Evolutionary conservation across 805 yeast genomes (phyloP).

Genomic region (Starmera pachycereana): DNA sequence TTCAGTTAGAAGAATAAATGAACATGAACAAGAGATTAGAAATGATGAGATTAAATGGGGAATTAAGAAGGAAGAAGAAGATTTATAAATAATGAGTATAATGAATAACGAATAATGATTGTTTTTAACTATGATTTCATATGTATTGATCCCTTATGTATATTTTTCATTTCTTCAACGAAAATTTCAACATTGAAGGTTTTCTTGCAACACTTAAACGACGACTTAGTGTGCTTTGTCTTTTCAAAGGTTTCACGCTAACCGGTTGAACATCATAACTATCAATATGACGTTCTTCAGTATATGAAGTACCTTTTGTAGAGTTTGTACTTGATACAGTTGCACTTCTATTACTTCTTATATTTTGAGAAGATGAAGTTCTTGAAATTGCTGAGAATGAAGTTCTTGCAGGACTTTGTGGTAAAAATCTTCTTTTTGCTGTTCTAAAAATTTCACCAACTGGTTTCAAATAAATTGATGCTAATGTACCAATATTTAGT

Average conservation of each 20-base stretch:
- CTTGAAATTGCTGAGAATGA: slow-evolving; percentile 8
- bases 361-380: slow-evolving; percentile 5
- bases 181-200: slow-evolving; percentile 18
- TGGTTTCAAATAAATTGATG: slow-evolving; percentile 78
- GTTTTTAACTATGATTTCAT: too few relatives aligned
- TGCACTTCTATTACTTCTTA: neutral
- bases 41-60: neutral
- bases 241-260: slow-evolving; percentile 24
- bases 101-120: too few relatives aligned
- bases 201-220: slow-evolving; percentile 23
- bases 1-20: slow-evolving; percentile 8
- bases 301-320: slow-evolving; percentile 2
- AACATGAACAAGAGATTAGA: slow-evolving; percentile 3
- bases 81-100: too few relatives aligned
- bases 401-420: slow-evolving; percentile 39
- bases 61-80: too few relatives aligned
- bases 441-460: slow-evolving; percentile 69
- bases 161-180: neutral
- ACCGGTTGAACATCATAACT: slow-evolving; percentile 31
- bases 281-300: slow-evolving; percentile 19
- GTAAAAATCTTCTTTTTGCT: slow-evolving; percentile 40
- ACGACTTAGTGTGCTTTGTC: slow-evolving; percentile 21
- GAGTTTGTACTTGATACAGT: slow-evolving; percentile 5
- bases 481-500: slow-evolving; percentile 69
- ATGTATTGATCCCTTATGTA: too few relatives aligned